Conservation (phyloP, 257 asterid genomes). For the Buddleja alternifolia region DNA sequence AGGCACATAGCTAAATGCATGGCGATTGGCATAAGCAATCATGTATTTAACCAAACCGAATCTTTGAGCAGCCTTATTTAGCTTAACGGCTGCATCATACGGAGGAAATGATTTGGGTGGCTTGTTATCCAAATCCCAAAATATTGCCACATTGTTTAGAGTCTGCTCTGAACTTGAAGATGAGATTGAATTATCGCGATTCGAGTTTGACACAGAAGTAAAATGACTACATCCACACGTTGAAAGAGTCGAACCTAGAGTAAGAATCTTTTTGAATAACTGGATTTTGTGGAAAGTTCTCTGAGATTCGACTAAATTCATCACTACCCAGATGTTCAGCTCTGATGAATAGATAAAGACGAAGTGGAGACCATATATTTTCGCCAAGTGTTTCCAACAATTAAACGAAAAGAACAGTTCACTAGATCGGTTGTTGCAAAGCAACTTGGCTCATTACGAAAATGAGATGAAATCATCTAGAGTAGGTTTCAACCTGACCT, state of each 20-base stretch:
- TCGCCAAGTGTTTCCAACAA: not conserved
- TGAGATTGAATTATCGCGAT: conserved; percentile 31
- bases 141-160: conserved; percentile 64
- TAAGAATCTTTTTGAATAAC: conserved; percentile 21
- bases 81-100: conserved; percentile 72
- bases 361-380: not conserved
- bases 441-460: not conserved
- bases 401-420: not conserved
- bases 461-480: conserved; percentile 9
- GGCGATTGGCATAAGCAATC: conserved; percentile 82
- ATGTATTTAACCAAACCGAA: conserved; percentile 75
- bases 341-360: conserved; percentile 13
- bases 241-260: conserved; percentile 6
- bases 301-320: conserved; percentile 32
- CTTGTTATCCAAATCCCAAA: conserved; percentile 96
- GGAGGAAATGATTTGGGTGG: conserved; percentile 79
- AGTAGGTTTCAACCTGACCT: conserved; percentile 12
- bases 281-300: conserved; percentile 14
- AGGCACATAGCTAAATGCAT: conserved; percentile 76
- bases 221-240: conserved; percentile 34
- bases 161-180: conserved; percentile 33
- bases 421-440: not conserved
- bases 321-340: conserved; percentile 31
- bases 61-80: conserved; percentile 63
- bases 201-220: conserved; percentile 31